Evolutionary conservation across 768 basidiomycete genomes (phyloP), one percentile per base, ranked within the genome.

Genomic region (Pilatotrama ljubarskyi): DNA sequence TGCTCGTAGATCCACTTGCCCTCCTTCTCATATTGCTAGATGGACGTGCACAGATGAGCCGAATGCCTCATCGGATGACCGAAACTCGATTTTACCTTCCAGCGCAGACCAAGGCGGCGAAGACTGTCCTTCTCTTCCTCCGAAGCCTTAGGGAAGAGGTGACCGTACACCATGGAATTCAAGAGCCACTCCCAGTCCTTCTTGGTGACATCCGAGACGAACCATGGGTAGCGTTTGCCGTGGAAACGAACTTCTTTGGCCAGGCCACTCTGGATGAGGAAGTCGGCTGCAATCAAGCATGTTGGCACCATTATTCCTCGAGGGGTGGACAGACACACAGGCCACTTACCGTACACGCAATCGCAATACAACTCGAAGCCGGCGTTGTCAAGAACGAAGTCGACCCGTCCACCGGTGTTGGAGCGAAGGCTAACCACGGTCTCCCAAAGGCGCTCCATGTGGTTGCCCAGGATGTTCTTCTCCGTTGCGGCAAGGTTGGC

Each of bases 1-100:
- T 93, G 90, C 73, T 97, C 94, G 72, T 95, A 96, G 32, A 93
- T 84, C 92, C 93, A 96, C 77, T 84, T 92, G 37, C 93, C 92
- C 70, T 96, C 88, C 70, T 83, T 88, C 74, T 93, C 93, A 70
- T 97, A 97, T 85, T 93, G 82, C 90, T 91, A n/a, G 68, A 8
- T 32, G 5, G 29, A 32, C 29, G 29, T 20, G 3, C 2, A 8
- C 17, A 24, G 7, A 5, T 63, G 40, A 47, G 57, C 68, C 29
- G 61, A 36, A 29, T 15, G 18, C 6, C 24, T 17, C 38, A 18
- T 0, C 20, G 40, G 25, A 24, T 42, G 14, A 24, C 18, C 17
- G 17, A 37, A 41, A 18, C 36, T 22, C n/a, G n/a, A 15, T 6
- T 10, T 58, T 66, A 88, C 89, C 87, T 97, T 96, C 95, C 95